These are phyloP conservation scores for Sugiyamaella paludigena DNA, from an alignment of 1,139 yeast genomes.

Conservation along the genomic window DNA sequence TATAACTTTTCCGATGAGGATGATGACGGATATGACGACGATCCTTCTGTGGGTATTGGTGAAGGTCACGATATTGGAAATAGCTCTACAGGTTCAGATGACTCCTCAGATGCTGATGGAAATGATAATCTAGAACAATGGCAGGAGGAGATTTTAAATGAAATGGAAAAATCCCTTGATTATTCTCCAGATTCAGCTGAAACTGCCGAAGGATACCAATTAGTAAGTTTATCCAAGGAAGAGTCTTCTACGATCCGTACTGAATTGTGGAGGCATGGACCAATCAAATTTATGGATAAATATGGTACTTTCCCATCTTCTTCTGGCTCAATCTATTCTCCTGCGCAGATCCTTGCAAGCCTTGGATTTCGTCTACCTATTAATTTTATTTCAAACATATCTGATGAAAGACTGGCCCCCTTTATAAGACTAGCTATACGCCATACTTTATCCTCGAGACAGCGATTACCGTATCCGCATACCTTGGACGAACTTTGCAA, in stretches of 20 bases:
- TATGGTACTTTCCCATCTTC: conserved; percentile 62
- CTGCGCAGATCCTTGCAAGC: conserved; percentile 41
- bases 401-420: conserved; percentile 26
- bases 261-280: conserved; percentile 61
- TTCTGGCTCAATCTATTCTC: conserved; percentile 49
- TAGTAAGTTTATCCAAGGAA: conserved; percentile 38
- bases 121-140: conserved; percentile 18
- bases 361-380: conserved; percentile 39
- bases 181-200: conserved; percentile 15
- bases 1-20: conserved; percentile 12
- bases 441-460: conserved; percentile 32
- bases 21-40: conserved; percentile 1
- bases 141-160: conserved; percentile 28
- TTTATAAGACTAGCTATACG: conserved; percentile 35
- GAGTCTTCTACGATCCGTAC: conserved; percentile 52
- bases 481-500: conserved; percentile 61
- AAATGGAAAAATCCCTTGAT: conserved; percentile 28
- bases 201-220: conserved; percentile 5
- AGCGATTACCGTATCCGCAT: conserved; percentile 33
- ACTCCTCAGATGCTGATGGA: conserved; percentile 21
- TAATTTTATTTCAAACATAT: conserved; percentile 26
- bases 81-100: conserved; percentile 18
- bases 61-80: conserved; percentile 8
- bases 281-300: conserved; percentile 53
- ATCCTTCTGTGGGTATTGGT: background rate